A percentile compares a stretch with the other conserved stretches of the same genome.
phyloP scores from a whole-genome alignment of 2,329 filamentous ascomycete genomes.

The Talaromyces albobiverticillius region DNA sequence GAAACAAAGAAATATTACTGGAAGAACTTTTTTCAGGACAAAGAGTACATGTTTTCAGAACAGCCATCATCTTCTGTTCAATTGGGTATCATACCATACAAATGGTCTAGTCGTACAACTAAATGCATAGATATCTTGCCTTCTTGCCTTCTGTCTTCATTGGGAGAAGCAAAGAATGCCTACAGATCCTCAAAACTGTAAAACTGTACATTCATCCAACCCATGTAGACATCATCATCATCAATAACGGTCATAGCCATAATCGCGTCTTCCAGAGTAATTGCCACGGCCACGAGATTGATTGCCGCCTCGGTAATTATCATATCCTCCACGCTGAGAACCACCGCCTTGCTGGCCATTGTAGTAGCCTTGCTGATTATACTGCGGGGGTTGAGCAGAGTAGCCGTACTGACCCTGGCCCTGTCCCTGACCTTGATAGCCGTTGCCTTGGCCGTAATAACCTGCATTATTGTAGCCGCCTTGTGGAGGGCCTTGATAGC shows the following conservation, averaged over 20 bases:
- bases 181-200: too few species aligned
- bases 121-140: too few species aligned
- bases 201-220: too few species aligned
- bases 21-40: too few species aligned
- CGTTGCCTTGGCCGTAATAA: constrained; percentile 25
- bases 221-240: not conserved
- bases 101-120: too few species aligned
- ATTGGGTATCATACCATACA: too few species aligned
- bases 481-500: constrained; percentile 21
- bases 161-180: too few species aligned
- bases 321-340: constrained; percentile 19
- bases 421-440: constrained; percentile 27
- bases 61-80: too few species aligned
- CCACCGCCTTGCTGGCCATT: constrained; percentile 23
- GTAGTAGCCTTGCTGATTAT: constrained; percentile 24
- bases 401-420: constrained; percentile 20
- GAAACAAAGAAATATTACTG: too few species aligned
- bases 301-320: constrained; percentile 19
- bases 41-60: too few species aligned
- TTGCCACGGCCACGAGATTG: constrained; percentile 20
- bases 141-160: too few species aligned
- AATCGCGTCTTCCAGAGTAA: constrained; percentile 29
- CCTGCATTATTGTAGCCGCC: constrained; percentile 22
- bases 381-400: constrained; percentile 20
- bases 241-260: constrained; percentile 40